These are phyloP conservation scores for Trichosporon faecale DNA, from an alignment of 1,284 basidiomycete genomes.

Conservation along the genomic window DNA sequence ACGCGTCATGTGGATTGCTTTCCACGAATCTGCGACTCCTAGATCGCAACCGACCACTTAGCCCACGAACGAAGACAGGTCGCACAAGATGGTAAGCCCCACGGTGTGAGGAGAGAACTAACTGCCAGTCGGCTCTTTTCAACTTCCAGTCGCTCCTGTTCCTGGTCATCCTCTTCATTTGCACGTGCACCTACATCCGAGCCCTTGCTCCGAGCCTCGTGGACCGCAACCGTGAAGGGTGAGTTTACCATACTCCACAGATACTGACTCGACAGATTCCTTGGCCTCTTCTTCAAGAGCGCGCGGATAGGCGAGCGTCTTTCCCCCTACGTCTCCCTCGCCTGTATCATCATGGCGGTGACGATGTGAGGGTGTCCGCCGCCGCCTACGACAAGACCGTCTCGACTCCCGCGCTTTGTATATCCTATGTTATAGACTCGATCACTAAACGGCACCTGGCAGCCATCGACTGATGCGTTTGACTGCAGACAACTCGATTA, in stretches of 20 bases:
- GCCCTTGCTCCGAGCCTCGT: slow-evolving; percentile 83
- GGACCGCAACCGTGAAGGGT: slow-evolving; percentile 95
- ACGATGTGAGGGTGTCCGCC: slow-evolving; percentile 48
- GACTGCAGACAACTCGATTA: background rate
- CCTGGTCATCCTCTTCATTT: slow-evolving; percentile 88
- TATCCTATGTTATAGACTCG: background rate
- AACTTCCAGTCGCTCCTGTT: slow-evolving; percentile 94
- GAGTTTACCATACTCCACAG: slow-evolving; percentile 42
- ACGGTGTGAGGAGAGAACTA: background rate
- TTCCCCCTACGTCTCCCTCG: slow-evolving; percentile 76
- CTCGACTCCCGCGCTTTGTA: background rate
- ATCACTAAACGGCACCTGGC: background rate
- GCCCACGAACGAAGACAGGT: slow-evolving; percentile 11
- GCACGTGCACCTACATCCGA: slow-evolving; percentile 94
- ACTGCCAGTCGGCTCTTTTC: slow-evolving; percentile 86
- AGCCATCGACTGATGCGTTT: background rate
- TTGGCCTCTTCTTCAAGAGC: slow-evolving; percentile 88
- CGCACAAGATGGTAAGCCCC: background rate
- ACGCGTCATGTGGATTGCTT: slow-evolving; percentile 8
- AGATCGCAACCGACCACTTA: background rate
- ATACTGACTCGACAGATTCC: slow-evolving; percentile 59
- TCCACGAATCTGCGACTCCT: background rate
- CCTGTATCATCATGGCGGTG: slow-evolving; percentile 75
- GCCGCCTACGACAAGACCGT: background rate
- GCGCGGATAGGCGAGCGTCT: slow-evolving; percentile 84